These are phyloP conservation scores for Gremmenia infestans DNA, from an alignment of 2,329 filamentous ascomycete species.

Conservation along the genomic window DNA sequence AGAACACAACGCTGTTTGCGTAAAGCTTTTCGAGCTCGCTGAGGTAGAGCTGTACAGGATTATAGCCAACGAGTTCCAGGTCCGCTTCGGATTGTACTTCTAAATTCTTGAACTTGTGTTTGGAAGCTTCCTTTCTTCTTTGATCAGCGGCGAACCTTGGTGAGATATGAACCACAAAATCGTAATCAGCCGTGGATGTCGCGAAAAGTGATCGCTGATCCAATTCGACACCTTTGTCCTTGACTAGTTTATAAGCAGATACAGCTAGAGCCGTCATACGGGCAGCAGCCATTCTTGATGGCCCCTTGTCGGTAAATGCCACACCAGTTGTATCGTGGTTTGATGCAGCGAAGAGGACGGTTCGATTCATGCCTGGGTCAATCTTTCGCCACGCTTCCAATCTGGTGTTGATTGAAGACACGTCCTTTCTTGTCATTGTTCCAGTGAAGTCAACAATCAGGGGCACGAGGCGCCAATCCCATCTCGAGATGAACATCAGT, in stretches of 20 bases:
- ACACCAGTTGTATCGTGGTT: constrained; percentile 72
- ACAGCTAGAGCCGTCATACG: constrained; percentile 79
- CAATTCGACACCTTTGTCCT: constrained; percentile 46
- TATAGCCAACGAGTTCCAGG: constrained; percentile 44
- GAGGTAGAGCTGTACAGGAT: constrained; percentile 60
- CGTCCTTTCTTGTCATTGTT: constrained; percentile 56
- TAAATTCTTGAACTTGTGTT: constrained; percentile 74
- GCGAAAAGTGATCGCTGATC: constrained; percentile 62
- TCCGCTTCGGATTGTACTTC: constrained; percentile 48
- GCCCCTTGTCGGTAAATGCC: constrained; percentile 71
- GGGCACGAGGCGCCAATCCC: constrained; percentile 87
- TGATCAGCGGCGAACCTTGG: constrained; percentile 29
- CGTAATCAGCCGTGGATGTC: constrained; percentile 71
- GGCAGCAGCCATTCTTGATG: constrained; percentile 76
- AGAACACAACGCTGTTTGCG: constrained; percentile 69
- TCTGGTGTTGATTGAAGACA: constrained; percentile 60
- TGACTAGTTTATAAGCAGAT: constrained; percentile 63
- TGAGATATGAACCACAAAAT: constrained; percentile 71
- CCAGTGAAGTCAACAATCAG: constrained; percentile 72
- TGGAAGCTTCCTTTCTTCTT: constrained; percentile 33
- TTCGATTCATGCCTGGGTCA: constrained; percentile 81
- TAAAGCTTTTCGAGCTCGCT: constrained; percentile 64
- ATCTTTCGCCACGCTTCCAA: constrained; percentile 83
- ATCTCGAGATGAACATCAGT: constrained; percentile 72
- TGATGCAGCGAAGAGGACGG: constrained; percentile 76